These are phyloP conservation scores for Seiridium cupressi DNA, from an alignment of 2,329 filamentous ascomycete genomes.

Conservation along the genomic window DNA sequence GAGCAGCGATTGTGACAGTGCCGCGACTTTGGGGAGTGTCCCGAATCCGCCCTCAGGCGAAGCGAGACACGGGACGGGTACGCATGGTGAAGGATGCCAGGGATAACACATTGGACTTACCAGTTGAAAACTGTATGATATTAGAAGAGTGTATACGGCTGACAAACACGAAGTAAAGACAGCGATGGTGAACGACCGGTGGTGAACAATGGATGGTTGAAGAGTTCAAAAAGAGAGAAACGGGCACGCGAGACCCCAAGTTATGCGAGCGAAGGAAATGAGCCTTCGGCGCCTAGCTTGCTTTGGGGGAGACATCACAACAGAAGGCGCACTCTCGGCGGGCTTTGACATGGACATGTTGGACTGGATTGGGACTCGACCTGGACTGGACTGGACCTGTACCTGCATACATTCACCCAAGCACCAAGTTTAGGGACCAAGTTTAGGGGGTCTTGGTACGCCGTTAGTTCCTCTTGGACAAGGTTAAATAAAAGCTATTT, in stretches of 20 bases:
- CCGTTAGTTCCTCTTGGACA: neutral
- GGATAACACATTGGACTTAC: neutral
- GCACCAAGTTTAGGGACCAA: neutral
- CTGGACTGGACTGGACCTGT: too few species aligned
- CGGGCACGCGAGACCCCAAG: neutral
- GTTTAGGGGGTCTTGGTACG: neutral
- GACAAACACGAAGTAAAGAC: neutral
- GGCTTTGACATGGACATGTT: too few species aligned
- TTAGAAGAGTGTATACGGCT: neutral
- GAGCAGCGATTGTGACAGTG: neutral
- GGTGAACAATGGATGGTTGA: neutral
- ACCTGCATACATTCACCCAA: too few species aligned
- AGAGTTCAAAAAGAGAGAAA: neutral
- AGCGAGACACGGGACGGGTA: neutral
- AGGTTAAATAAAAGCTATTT: slow-evolving; percentile 4
- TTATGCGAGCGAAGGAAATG: neutral
- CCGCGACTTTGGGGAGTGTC: neutral
- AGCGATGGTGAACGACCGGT: slow-evolving; percentile 1
- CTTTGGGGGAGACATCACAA: neutral
- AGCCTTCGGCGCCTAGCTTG: neutral
- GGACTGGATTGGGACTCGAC: too few species aligned
- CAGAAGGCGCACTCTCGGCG: neutral
- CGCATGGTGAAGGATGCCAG: neutral
- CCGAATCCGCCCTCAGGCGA: neutral
- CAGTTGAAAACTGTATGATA: slow-evolving; percentile 1